Base-by-base conservation (phyloP, 2,329 filamentous ascomycete genomes). In the Lasiodiplodia theobromae region DNA sequence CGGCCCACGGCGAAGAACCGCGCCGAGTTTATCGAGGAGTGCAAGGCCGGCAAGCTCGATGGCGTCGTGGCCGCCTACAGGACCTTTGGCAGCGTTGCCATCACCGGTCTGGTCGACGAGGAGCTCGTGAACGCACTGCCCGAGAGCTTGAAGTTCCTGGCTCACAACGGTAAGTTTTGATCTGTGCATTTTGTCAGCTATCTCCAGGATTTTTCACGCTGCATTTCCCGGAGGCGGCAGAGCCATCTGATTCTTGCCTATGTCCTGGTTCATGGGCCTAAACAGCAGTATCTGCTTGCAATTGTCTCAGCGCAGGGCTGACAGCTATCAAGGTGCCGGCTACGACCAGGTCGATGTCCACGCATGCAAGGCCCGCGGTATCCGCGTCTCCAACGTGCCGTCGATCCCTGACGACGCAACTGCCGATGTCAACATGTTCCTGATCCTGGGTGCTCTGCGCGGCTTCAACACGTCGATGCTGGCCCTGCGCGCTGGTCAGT, bases 331-430 rank as follows among this genome's bases (percentile, higher is more conserved):
- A 91, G 90, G 92, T 70, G 92, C 93, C 68, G 94, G 94, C 47
- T 97, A 97, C 80, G 93, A 97, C 78, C 91, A 94, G 78, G 85
- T 96, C 71, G 90, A 94, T 77, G 84, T 94, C 10, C 78, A 86
- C 57, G 90, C 91, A 49, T 95, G 92, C 82, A 91, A 88, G 11
- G 82, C 83, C 1, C 88, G 88, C 66, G 83, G 83, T 3, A 86
- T 96, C 71, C 85, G 83, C 52, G 91, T 97, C 40, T 93, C 92
- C 71, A 96, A 96, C 79, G 90, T 91, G 1, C 93, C 92, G n/a
- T 89, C 87, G 0, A 91, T 91, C 34, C 91, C 94, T 53, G 90
- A 96, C 78, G 91, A 96, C 77, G 88, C 92, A 47, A 97, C 93
- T 0, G 93, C 93, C 68, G 93, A 97, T 78, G 86, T 89, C 8